Conservation (phyloP, 2,329 filamentous ascomycete species). For the Leptographium galeiforme region DNA sequence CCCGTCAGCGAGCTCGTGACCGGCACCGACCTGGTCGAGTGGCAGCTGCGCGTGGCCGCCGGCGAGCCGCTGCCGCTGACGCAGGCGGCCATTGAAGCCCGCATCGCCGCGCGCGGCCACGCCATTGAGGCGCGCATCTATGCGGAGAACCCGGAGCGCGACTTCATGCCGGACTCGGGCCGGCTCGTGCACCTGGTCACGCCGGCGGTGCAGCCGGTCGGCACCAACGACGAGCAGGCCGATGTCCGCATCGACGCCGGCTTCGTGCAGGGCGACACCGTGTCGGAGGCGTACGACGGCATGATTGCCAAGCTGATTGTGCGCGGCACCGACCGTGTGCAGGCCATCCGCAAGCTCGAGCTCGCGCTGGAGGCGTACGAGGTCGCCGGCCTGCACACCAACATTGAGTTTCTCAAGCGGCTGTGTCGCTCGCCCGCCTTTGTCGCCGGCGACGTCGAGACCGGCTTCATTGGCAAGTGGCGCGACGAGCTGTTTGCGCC, state of each 20-base stretch:
- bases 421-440: slow-evolving; percentile 74
- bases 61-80: slow-evolving; percentile 43
- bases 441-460: slow-evolving; percentile 78
- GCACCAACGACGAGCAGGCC: slow-evolving; percentile 27
- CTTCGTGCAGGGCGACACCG: slow-evolving; percentile 79
- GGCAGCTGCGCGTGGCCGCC: slow-evolving; percentile 72
- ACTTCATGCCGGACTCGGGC: slow-evolving; percentile 90
- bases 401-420: slow-evolving; percentile 90
- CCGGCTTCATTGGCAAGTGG: slow-evolving; percentile 90
- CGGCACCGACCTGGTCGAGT: slow-evolving; percentile 69
- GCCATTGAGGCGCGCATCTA: slow-evolving; percentile 96
- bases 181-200: slow-evolving; percentile 71
- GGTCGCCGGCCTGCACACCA: slow-evolving; percentile 83
- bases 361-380: slow-evolving; percentile 78
- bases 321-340: slow-evolving; percentile 61
- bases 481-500: slow-evolving; percentile 62
- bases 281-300: slow-evolving; percentile 90
- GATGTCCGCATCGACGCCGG: slow-evolving; percentile 87
- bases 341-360: slow-evolving; percentile 70
- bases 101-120: slow-evolving; percentile 64
- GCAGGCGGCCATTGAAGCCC: slow-evolving; percentile 52
- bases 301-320: slow-evolving; percentile 99
- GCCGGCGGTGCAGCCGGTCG: slow-evolving; percentile 31
- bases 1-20: slow-evolving; percentile 70
- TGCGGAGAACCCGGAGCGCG: slow-evolving; percentile 81